A percentile compares a stretch with the other conserved stretches of the same genome.
phyloP scores from a whole-genome alignment of 192 early-diverging fungal genomes.

The Coemansia reversa region DNA sequence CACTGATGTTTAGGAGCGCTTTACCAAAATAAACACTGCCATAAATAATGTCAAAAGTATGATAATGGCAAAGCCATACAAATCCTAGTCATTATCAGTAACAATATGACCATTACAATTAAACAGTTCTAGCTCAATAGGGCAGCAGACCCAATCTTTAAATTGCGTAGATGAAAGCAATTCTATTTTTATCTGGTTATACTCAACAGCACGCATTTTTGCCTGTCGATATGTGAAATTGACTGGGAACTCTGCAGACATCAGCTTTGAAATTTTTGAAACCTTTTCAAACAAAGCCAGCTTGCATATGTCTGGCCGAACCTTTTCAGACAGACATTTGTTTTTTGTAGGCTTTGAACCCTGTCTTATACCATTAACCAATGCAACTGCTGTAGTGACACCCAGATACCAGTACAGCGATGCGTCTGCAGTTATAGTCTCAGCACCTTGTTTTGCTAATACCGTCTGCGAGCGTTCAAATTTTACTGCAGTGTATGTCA shows the following conservation, averaged over 20 bases:
- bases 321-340: constrained; percentile 21
- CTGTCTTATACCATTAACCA: constrained; percentile 56
- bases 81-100: no score
- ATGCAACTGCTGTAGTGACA: constrained; percentile 34
- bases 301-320: constrained; percentile 42
- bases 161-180: constrained; percentile 21
- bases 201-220: constrained; percentile 27
- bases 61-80: no score
- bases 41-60: no score
- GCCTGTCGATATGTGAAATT: constrained; percentile 22
- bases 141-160: constrained; percentile 30
- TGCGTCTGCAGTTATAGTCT: constrained; percentile 35
- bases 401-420: constrained; percentile 47
- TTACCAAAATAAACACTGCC: no score
- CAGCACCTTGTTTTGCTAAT: constrained; percentile 3
- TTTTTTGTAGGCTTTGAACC: constrained; percentile 44
- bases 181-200: constrained; percentile 22
- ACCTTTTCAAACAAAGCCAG: constrained; percentile 19
- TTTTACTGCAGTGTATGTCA: constrained; percentile 7
- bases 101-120: constrained; percentile 3
- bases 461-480: constrained; percentile 38
- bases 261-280: background rate
- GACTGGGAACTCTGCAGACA: background rate
- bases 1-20: no score
- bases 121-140: constrained; percentile 25